Evolutionary conservation across 2,329 filamentous ascomycete species (phyloP), one percentile per base, ranked within the genome.

Genomic region (Nothophaeocryptopus gaeumannii): DNA sequence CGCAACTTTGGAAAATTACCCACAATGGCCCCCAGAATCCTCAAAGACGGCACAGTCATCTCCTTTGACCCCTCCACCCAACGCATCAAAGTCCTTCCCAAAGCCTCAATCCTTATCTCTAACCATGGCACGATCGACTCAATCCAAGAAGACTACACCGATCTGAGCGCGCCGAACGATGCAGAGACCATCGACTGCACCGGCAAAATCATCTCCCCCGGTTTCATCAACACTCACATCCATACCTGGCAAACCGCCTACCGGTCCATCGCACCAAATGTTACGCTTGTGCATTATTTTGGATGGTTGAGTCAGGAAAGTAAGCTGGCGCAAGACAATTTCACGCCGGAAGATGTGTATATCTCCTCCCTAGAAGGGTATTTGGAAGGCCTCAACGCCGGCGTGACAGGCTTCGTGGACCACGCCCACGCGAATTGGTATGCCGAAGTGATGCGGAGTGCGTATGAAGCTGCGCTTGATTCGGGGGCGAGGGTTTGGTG

Each of bases 171-270:
- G 3, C 63, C 65, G 1, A 38, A 50, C 0, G 63, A 65, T 13
- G 67, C 67, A 1, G 68, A 78, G 43, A 53, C 73, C 1, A 65
- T 81, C n/a, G 73, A 82, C 54, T 74, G 72, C 34, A 70, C 69
- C 0, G 68, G 73, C 45, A 77, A 79, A 58, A 81, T 81, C 50
- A 68, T 81, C 44, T 73, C 72, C 0, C 76, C 78, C 0, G 79
- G 80, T 8, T 81, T 82, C 62, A 68, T 82, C 50, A 76, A 82
- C 62, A 81, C 78, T 0, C 79, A 82, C 32, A 30, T 54, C 33
- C 77, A 80, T 53, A 71, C 74, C 0, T 81, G 79, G 80, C 77
- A 82, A 58, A 81, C 79, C 0, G 75, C 70, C 8, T 73, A 75
- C 58, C 79, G 78, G 58, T 80, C 78, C 0, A 57, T 82, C 1